Base-by-base conservation (phyloP, 2,329 filamentous ascomycete species). In the Pseudofabraea citricarpa region DNA sequence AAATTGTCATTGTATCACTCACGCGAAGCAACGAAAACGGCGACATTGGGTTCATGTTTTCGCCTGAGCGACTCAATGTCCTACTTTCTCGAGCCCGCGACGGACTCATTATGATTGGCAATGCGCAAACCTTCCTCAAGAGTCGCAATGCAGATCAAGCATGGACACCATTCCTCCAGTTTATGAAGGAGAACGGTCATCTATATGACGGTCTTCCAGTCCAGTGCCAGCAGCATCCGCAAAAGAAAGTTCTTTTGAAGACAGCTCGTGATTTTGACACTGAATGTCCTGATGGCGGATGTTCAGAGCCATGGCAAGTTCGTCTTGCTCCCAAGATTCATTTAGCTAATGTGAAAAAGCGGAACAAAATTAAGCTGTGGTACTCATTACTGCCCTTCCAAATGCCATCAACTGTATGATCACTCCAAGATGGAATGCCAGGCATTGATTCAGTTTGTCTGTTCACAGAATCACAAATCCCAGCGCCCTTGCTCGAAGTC, bases 41-140 rank as follows among this genome's bases (percentile, higher is more conserved):
- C 0, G 77, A 87, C 1, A 84, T 87, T 19, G 84, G 85, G 0
- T 88, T 88, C 57, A 77, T 88, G 68, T 56, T 65, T 0, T 68
- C 80, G 0, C 75, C 76, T 0, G 74, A 88, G 49, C 70, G 85
- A 1, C 58, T 88, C n/a, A n/a, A n/a, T n/a, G n/a, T n/a, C n/a
- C n/a, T n/a, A n/a, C n/a, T n/a, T n/a, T n/a, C n/a, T n/a, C 68
- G 85, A 45, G 83, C 84, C 0, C 70, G 81, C 1, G 66, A 83
- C 37, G 73, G 69, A 1, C 59, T 88, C 12, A 73, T 87, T 13
- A 66, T 89, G 49, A 74, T 87, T 26, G 82, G 84, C 0, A 86
- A 86, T 53, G 72, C 77, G 48, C 61, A 74, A 0, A 89, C 84
- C 0, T 87, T 87, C 51, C 69, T 77, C 55, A 64, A 64, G 2